These are phyloP conservation scores for Psidium guajava DNA, from an alignment of 345 rosid genomes.

Conservation along the genomic window DNA sequence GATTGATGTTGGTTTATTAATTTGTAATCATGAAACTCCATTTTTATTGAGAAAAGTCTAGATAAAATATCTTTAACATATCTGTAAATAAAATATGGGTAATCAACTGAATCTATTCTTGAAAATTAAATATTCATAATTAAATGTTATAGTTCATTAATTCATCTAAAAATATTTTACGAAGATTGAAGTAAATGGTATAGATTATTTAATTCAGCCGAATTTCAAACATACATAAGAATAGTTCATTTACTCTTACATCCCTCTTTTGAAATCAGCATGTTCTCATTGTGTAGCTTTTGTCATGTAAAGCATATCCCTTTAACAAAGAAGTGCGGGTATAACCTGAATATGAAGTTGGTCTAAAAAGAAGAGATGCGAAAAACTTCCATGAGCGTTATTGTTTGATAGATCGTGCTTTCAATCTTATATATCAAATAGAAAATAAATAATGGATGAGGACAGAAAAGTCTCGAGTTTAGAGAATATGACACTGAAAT, in stretches of 20 bases:
- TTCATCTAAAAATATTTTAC: neutral
- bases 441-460: fast-evolving
- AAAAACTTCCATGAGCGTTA: neutral
- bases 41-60: neutral
- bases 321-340: neutral
- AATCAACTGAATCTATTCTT: neutral
- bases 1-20: neutral
- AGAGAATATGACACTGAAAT: neutral
- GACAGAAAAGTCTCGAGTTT: neutral
- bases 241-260: fast-evolving
- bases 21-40: neutral
- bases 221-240: neutral
- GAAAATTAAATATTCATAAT: neutral
- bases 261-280: neutral
- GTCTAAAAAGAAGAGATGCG: neutral
- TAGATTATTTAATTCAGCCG: no score
- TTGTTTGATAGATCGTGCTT: neutral
- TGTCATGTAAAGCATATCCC: neutral
- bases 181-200: neutral
- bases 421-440: neutral
- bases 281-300: neutral
- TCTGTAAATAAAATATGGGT: neutral
- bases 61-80: neutral
- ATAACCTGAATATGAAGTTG: neutral
- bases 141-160: neutral